Evolutionary conservation across 2,329 filamentous ascomycete species (phyloP), one percentile per base, ranked within the genome.

Genomic region (Lasiodiplodia citricola): DNA sequence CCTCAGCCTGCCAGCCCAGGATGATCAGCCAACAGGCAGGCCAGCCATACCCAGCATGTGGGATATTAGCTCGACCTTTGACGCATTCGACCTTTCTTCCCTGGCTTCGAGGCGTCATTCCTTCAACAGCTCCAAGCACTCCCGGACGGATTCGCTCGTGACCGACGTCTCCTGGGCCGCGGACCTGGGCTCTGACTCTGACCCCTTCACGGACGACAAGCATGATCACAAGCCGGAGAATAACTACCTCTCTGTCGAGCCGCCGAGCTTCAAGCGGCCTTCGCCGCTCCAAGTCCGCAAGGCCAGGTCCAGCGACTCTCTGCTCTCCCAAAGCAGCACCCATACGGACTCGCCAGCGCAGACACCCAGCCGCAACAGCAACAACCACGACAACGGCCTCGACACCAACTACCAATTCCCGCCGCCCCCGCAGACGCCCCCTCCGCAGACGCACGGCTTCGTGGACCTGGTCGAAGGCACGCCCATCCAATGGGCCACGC

Each of bases 361-460:
- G 28, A 52, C 73, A 10, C 68, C 70, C 37, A 68, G 69, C 35
- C 41, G 58, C 44, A 47, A 60, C 41, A 25, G 58, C 41, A 47
- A 60, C 41, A 25, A 44, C 31, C 37, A 11, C 23, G n/a, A 28
- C 70, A 8, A 71, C 74, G 31, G 70, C 73, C 44, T 51, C 16
- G 58, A 51, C 10, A 13, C 23, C n/a, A 16, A 8, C 31, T 64
- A 52, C 31, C 44, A 38, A 21, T 64, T 64, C 44, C 54, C 55
- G 25, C 55, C 65, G 4, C 52, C 25, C 18, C 41, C 21, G 28
- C 58, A 67, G 55, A 51, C 54, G 28, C 65, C 65, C 18, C 41
- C 21, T 31, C 58, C 58, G 55, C 35, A 41, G n/a, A 55, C 65
- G 38, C 55, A 58, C 31, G 65, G 60, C 44, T 64, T 64, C 47